Conservation (phyloP, 352 stramenopile genomes). For the Phytophthora pini region DNA sequence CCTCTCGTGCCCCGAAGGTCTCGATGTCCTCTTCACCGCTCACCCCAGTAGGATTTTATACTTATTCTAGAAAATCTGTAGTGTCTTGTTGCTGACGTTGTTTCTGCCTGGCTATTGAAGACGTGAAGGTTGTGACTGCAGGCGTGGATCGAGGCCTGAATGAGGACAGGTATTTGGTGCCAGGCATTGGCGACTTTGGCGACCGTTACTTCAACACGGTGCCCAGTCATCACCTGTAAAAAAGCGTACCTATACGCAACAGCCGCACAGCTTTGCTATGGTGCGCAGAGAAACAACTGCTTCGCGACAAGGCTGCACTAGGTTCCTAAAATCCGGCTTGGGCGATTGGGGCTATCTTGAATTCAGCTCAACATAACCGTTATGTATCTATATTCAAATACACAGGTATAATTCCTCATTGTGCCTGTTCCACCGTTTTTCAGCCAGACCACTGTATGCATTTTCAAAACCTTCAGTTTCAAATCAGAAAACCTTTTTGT, state of each 20-base stretch:
- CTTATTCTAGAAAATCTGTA: no score
- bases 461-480: conserved; percentile 10
- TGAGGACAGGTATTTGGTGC: conserved; percentile 95
- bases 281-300: conserved; percentile 5
- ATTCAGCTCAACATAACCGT: conserved; percentile 1
- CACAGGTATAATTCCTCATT: not conserved
- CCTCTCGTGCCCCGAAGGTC: conserved; percentile 91
- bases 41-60: conserved; percentile 57
- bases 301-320: not conserved
- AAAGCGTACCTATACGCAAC: not conserved
- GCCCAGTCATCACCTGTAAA: conserved; percentile 8
- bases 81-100: not conserved
- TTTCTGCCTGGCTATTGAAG: conserved; percentile 22
- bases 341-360: conserved; percentile 8
- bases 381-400: conserved; percentile 14
- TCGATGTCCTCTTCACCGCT: conserved; percentile 68
- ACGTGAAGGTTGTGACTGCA: conserved; percentile 80
- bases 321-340: conserved; percentile 12
- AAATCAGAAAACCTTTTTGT: conserved; percentile 21
- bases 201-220: conserved; percentile 91
- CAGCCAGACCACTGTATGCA: not conserved
- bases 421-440: not conserved
- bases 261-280: not conserved
- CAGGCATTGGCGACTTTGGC: conserved; percentile 95
- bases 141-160: conserved; percentile 90